Conservation (phyloP, 2,329 filamentous ascomycete genomes). For the Apiospora kogelbergensis region DNA sequence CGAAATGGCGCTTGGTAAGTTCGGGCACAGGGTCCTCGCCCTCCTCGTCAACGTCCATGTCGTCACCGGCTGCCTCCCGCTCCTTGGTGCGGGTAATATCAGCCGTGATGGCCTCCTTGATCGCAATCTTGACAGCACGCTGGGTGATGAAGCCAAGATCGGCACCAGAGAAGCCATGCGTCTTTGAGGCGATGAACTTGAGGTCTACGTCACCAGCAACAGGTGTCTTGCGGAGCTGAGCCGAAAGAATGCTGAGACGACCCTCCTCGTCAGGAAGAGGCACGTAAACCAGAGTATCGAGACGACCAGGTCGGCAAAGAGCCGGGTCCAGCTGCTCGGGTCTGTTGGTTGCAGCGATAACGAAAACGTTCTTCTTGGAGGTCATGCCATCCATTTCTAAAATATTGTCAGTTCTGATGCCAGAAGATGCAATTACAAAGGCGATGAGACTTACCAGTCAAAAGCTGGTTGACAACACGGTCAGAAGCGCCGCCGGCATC, state of each 20-base stretch:
- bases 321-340: conserved; percentile 98
- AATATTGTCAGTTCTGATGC: conserved; percentile 26
- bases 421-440: not conserved
- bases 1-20: conserved; percentile 94
- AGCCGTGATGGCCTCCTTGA: conserved; percentile 88
- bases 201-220: conserved; percentile 86
- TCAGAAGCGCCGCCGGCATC: conserved; percentile 98
- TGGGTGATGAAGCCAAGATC: conserved; percentile 99
- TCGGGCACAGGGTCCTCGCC: conserved; percentile 92
- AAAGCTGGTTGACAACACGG: conserved; percentile 98
- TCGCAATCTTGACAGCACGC: conserved; percentile 97
- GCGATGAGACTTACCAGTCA: conserved; percentile 70
- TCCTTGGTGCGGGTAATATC: conserved; percentile 94
- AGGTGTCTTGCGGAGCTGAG: conserved; percentile 97
- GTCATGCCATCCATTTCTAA: conserved; percentile 99
- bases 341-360: conserved; percentile 97
- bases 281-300: conserved; percentile 98
- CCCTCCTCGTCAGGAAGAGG: conserved; percentile 91
- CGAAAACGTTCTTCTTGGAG: conserved; percentile 99
- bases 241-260: conserved; percentile 86
- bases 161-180: conserved; percentile 98
- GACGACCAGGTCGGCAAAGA: conserved; percentile 95
- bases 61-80: conserved; percentile 81
- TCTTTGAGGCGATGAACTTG: conserved; percentile 90
- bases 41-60: conserved; percentile 80